Evolutionary conservation across 768 basidiomycete genomes (phyloP).

Genomic region (Aureoboletus auriporus): DNA sequence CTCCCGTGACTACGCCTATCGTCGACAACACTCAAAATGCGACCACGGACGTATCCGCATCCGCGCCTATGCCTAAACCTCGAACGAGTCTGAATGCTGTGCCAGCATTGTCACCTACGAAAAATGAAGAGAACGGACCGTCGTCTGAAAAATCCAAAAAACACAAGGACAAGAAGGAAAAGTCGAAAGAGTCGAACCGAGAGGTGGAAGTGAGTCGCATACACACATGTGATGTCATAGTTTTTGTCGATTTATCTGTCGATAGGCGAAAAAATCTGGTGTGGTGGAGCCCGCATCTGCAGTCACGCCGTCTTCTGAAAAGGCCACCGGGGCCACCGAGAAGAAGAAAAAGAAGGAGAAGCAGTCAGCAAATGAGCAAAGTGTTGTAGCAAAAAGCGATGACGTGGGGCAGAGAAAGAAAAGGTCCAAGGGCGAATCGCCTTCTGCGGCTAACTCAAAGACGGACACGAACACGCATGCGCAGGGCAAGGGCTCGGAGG

Average conservation of each 20-base stretch:
- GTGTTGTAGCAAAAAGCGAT: background rate
- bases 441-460: background rate
- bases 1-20: conserved; percentile 33
- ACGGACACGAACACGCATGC: background rate
- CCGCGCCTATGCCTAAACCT: background rate
- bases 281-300: background rate
- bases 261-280: conserved; percentile 2
- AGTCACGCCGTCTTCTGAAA: background rate
- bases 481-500: conserved; percentile 5
- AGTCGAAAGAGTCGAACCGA: conserved; percentile 2
- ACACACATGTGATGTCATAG: background rate
- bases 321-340: background rate
- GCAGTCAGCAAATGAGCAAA: background rate
- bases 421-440: conserved; percentile 11
- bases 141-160: conserved; percentile 13
- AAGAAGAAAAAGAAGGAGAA: conserved; percentile 14
- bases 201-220: conserved; percentile 14
- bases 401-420: conserved; percentile 14
- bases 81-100: background rate
- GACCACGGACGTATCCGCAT: background rate
- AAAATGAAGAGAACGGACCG: background rate
- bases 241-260: background rate
- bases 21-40: conserved; percentile 2
- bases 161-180: conserved; percentile 18
- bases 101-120: background rate